Evolutionary conservation across 768 basidiomycete genomes (phyloP), one percentile per base, ranked within the genome.

Genomic region (Candolleomyces efflorescens): DNA sequence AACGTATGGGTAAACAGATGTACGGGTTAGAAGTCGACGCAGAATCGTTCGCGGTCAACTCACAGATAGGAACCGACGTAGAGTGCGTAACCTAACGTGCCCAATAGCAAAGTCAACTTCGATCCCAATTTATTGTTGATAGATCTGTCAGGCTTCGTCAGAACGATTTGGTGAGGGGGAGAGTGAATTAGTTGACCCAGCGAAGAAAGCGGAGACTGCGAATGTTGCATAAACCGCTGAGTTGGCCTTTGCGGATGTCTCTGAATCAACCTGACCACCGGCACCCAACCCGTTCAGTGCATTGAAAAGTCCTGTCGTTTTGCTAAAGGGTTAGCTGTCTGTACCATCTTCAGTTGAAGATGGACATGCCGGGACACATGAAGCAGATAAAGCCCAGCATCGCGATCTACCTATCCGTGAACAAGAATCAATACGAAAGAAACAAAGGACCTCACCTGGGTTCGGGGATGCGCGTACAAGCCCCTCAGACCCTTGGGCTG

Each of bases 71-170:
- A 84, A 3, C 82, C 84, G 55, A 91, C 84, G 67, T 89, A 92
- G 23, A 94, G 67, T 1, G 86, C 78, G 67, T 94, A 94, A 10
- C 92, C 92, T 5, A 76, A 68, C 9, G 84, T 87, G 58, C 93
- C 93, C 17, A 93, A 62, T 26, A 85, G 74, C 10, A 95, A 82
- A 0, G 92, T 90, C 23, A 86, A 65, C 24, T 83, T 80, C 44
- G 89, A 77, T n/a, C 93, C 93, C 24, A 95, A 75, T 55, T 82
- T 82, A 62, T 94, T 94, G 72, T 90, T 90, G 67, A 92, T 73
- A 3, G 89, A 87, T 17, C 90, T 90, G 37, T 58, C 52, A 57
- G 17, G 24, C 5, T 17, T 27, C 23, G 18, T 22, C 53, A 50
- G 20, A 38, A 10, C 17, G 15, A 20, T 4, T 37, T 7, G 36